These are phyloP conservation scores for Stachybotrys chlorohalonatus DNA, from an alignment of 2,329 filamentous ascomycete species.

Conservation along the genomic window DNA sequence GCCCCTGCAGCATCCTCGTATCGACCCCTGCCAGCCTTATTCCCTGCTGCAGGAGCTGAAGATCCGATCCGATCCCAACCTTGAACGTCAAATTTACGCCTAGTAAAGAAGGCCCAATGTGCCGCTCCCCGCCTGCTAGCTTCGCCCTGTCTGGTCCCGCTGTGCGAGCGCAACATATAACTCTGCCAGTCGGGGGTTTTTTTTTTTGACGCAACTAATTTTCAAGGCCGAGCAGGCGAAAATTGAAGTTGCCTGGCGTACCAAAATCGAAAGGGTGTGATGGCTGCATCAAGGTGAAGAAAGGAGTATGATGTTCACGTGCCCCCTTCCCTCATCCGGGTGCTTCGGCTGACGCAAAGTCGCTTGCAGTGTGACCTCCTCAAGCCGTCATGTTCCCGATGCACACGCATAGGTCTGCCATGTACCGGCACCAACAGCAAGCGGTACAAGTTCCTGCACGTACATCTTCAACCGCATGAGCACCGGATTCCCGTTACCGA, in stretches of 20 bases:
- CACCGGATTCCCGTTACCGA: background rate
- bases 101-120: no score
- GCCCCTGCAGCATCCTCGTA: no score
- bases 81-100: no score
- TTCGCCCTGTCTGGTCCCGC: no score
- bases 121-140: no score
- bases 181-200: no score
- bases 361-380: slow-evolving; percentile 27
- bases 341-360: background rate
- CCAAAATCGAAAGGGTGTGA: background rate
- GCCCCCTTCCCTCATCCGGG: background rate
- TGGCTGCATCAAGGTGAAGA: background rate
- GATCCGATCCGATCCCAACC: no score
- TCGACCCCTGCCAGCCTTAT: no score
- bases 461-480: background rate
- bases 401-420: slow-evolving; percentile 26
- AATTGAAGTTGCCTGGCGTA: background rate
- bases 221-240: no score
- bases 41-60: no score
- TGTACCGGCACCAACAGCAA: slow-evolving; percentile 29
- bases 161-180: no score
- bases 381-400: slow-evolving; percentile 28
- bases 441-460: slow-evolving; percentile 27
- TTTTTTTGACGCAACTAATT: no score
- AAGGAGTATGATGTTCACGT: background rate